phyloP scores from a whole-genome alignment of 2,329 filamentous ascomycete species.

The Mycocentrospora acerina region DNA sequence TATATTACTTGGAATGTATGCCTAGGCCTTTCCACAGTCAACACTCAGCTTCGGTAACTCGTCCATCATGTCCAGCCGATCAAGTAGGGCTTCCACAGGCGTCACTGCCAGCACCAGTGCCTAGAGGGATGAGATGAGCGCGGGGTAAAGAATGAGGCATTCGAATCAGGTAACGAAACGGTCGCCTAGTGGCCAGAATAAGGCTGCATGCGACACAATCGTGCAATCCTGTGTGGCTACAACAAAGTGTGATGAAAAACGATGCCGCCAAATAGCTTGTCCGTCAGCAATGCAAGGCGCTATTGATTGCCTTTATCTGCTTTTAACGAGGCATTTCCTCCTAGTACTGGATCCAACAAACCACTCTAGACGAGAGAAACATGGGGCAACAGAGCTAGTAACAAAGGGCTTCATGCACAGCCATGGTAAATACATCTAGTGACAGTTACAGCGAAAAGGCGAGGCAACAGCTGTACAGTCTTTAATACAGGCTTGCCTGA shows the following conservation, averaged over 20 bases:
- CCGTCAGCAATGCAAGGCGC: slow-evolving; percentile 5
- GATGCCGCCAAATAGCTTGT: slow-evolving; percentile 14
- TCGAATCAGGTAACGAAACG: slow-evolving; percentile 20
- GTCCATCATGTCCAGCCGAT: no score
- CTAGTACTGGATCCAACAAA: neutral
- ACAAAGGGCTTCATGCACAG: neutral
- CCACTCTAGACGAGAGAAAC: neutral
- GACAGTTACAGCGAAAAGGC: no score
- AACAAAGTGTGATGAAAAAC: slow-evolving; percentile 11
- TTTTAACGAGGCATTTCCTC: no score
- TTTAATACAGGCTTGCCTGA: slow-evolving; percentile 1
- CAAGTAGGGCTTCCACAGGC: neutral
- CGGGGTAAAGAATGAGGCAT: slow-evolving; percentile 13
- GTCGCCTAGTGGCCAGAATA: slow-evolving; percentile 8
- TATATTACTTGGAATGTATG: no score
- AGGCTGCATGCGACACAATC: slow-evolving; percentile 20
- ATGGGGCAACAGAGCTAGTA: no score
- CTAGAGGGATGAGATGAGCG: slow-evolving; percentile 4
- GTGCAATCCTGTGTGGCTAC: slow-evolving; percentile 18
- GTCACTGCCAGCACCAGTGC: slow-evolving; percentile 1
- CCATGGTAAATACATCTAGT: no score
- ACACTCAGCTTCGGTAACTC: no score
- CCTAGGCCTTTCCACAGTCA: no score
- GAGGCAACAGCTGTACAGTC: neutral
- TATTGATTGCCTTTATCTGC: neutral